These are phyloP conservation scores for Dillenia turbinata DNA, from an alignment of 164 flowering plant species.

Conservation along the genomic window DNA sequence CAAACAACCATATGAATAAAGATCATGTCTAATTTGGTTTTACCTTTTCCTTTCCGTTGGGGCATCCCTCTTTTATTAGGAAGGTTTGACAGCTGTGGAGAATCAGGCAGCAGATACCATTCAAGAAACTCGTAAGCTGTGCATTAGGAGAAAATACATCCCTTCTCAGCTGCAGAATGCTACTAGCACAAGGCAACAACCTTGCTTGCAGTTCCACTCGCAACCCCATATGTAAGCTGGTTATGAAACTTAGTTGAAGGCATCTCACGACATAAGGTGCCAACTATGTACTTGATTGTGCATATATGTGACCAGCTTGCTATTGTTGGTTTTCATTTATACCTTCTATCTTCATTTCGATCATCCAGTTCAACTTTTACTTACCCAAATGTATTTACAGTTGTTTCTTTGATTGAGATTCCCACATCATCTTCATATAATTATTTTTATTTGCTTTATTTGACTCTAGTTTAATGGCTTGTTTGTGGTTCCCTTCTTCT, in stretches of 20 bases:
- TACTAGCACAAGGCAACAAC: constrained; percentile 28
- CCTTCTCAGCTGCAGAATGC: constrained; percentile 25
- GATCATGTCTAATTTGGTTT: neutral
- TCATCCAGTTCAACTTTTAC: no score
- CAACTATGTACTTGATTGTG: constrained; percentile 37
- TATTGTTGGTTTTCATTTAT: no score
- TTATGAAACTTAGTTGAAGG: constrained; percentile 90
- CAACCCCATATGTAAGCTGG: constrained; percentile 35
- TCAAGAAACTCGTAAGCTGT: constrained; percentile 78
- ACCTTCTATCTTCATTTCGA: no score
- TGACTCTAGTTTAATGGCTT: no score
- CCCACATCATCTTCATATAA: no score
- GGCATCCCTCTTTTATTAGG: constrained; percentile 35
- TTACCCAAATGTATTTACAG: no score
- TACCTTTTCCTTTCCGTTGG: neutral
- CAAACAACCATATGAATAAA: no score
- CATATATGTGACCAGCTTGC: no score
- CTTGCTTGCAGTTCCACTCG: constrained; percentile 9
- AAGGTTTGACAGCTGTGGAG: constrained; percentile 75
- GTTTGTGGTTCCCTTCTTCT: no score
- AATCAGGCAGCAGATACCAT: constrained; percentile 75
- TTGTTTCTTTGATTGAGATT: no score
- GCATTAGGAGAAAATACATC: constrained; percentile 56
- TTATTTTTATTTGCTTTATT: no score
- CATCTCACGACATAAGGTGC: constrained; percentile 99